A percentile compares a stretch with the other conserved stretches of the same genome.
Conservation (phyloP, 2,329 filamentous ascomycete species). For the Beauveria caledonica region DNA sequence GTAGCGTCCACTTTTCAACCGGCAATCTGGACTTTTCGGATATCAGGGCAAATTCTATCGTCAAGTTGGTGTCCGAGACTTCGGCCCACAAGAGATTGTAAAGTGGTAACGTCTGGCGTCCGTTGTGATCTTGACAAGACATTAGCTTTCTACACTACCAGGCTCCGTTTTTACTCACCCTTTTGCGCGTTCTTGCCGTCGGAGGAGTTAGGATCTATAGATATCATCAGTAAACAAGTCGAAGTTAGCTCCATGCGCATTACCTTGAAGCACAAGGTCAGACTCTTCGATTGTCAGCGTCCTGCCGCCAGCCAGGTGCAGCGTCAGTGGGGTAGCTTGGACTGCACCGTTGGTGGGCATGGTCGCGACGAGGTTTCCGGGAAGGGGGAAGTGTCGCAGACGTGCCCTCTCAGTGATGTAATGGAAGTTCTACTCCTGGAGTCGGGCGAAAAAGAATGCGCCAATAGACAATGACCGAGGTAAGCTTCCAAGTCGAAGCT, state of each 20-base stretch:
- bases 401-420: not conserved
- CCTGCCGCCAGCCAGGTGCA: not conserved
- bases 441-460: not conserved
- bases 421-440: not conserved
- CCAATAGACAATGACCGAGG: not conserved
- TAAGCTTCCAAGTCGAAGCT: not conserved
- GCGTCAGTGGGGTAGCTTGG: not conserved
- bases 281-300: not conserved
- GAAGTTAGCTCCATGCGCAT: not conserved
- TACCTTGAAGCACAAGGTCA: constrained; percentile 8
- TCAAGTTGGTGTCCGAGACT: constrained; percentile 49
- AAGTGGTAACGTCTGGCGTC: constrained; percentile 51
- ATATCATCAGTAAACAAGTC: not conserved
- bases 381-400: not conserved
- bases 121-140: constrained; percentile 16
- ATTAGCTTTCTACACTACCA: not conserved
- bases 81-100: constrained; percentile 83
- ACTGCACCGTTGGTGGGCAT: constrained; percentile 5
- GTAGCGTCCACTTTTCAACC: constrained; percentile 53
- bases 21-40: constrained; percentile 51
- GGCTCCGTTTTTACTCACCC: not conserved
- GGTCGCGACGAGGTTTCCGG: not conserved
- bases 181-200: not conserved
- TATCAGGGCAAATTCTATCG: constrained; percentile 63
- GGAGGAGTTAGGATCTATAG: not conserved